Base-by-base conservation (phyloP, 192 early-diverging fungal genomes). In the Mortierella claussenii region DNA sequence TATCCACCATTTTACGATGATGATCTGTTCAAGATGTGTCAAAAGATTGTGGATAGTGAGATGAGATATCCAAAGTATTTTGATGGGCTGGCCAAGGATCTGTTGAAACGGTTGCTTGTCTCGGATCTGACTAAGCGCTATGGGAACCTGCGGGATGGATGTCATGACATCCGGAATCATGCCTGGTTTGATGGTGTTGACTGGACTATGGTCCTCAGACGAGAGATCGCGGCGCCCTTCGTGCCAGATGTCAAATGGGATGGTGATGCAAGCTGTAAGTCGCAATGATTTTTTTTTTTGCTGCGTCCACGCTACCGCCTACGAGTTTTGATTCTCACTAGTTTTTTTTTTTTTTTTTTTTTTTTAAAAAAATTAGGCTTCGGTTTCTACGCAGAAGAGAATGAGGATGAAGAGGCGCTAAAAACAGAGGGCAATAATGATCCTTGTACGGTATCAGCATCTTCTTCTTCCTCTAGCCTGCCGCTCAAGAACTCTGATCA, bases 1-100 rank as follows among this genome's bases (percentile, higher is more conserved):
- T 86, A 91, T 53, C 90, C 89, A 31, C 89, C 90, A 17, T 90
- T 90, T 61, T 88, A 88, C 58, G 89, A 91, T 65, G 89, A 91
- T 53, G 89, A 89, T 62, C 83, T 87, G 56, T 88, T 91, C 81
- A 86, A 89, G 54, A 83, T 91, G 43, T 91, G 90, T 67, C 85
- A 91, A 79, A 90, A 89, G 69, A 90, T 91, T 76, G 84, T 86
- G 36, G 87, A 85, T 33, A 90, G 91, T 48, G 86, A 88, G 53
- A 83, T 88, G 55, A 79, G 88, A 55, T 94, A 88, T 70, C 93
- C 91, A 1, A 80, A 86, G 10, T 88, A 89, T 68, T 90, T 94
- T 83, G 88, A 90, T 62, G 86, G 87, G 0, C 66, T 87, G 17
- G 90, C 91, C 43, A 93, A 93, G 65, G 89, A 92, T 69, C 74